A percentile compares a stretch with the other conserved stretches of the same genome.
Evolutionary conservation across 2,329 filamentous ascomycete species (phyloP).

Genomic region (Aspergillus eucalypticola): DNA sequence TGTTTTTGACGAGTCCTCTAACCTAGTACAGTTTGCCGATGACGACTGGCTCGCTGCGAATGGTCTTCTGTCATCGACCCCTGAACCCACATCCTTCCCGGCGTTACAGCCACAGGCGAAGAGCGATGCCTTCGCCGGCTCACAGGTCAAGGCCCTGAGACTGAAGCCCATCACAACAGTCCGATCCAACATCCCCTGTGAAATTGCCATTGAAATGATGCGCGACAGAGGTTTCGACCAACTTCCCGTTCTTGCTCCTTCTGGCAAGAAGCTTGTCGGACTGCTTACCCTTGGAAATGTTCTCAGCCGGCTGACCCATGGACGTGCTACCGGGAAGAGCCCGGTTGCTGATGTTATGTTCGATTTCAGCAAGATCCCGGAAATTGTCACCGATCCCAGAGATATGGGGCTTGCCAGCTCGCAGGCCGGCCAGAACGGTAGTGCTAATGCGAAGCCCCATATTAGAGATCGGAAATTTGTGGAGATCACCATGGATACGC

Average conservation of each 20-base stretch:
- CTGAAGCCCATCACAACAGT: slow-evolving; percentile 94
- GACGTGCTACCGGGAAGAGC: slow-evolving; percentile 71
- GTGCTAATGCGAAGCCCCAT: slow-evolving; percentile 38
- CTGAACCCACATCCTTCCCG: slow-evolving; percentile 39
- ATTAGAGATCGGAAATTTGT: slow-evolving; percentile 71
- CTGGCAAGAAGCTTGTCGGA: slow-evolving; percentile 74
- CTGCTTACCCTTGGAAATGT: slow-evolving; percentile 94
- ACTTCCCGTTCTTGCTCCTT: slow-evolving; percentile 78
- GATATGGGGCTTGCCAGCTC: slow-evolving; percentile 52
- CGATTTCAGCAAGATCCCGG: slow-evolving; percentile 82
- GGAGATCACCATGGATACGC: slow-evolving; percentile 90
- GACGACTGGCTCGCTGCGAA: slow-evolving; percentile 99
- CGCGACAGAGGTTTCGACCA: slow-evolving; percentile 98
- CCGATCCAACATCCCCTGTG: slow-evolving; percentile 67
- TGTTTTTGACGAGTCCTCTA: slow-evolving; percentile 10
- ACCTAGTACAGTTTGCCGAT: slow-evolving; percentile 70
- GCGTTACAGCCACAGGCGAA: slow-evolving; percentile 39
- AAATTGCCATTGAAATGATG: slow-evolving; percentile 95
- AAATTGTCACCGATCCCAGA: slow-evolving; percentile 86
- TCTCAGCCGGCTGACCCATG: slow-evolving; percentile 82
- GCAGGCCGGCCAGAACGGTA: slow-evolving; percentile 14
- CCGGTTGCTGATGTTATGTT: slow-evolving; percentile 93
- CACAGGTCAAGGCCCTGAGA: slow-evolving; percentile 78
- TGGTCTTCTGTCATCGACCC: slow-evolving; percentile 72
- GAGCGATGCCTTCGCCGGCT: slow-evolving; percentile 71